These are phyloP conservation scores for Eucommia ulmoides DNA, from an alignment of 257 asterid species.

Conservation along the genomic window DNA sequence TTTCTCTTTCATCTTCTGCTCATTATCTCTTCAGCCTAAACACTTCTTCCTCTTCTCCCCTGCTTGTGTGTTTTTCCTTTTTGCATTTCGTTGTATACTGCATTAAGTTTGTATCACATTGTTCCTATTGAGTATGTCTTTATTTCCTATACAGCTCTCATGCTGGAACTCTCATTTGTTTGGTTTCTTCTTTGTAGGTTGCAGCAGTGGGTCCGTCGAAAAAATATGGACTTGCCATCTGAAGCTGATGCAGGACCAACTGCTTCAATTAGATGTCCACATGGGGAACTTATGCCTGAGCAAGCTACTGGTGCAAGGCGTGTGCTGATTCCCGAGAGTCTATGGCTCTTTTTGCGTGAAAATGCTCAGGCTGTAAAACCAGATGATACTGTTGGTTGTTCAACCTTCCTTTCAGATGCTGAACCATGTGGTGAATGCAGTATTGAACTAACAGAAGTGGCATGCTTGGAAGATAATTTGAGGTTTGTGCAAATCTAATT, in stretches of 20 bases:
- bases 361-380: conserved; percentile 74
- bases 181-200: conserved; percentile 37
- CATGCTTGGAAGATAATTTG: conserved; percentile 69
- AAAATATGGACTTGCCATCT: conserved; percentile 62
- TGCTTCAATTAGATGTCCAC: conserved; percentile 82
- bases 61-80: not conserved
- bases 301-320: conserved; percentile 86
- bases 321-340: conserved; percentile 62
- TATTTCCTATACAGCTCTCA: not conserved
- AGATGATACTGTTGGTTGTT: conserved; percentile 54
- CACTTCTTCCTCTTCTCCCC: no score
- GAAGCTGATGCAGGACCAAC: conserved; percentile 98
- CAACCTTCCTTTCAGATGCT: conserved; percentile 51
- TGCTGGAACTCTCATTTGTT: not conserved
- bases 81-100: not conserved
- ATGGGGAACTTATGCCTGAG: conserved; percentile 85
- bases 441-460: conserved; percentile 61
- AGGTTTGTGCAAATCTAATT: conserved; percentile 28
- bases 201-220: conserved; percentile 92
- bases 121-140: not conserved
- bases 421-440: conserved; percentile 71
- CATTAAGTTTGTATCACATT: not conserved
- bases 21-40: no score
- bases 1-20: no score
- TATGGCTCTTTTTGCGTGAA: conserved; percentile 66